Conservation (phyloP, 164 flowering plant genomes). For the Stephania japonica region DNA sequence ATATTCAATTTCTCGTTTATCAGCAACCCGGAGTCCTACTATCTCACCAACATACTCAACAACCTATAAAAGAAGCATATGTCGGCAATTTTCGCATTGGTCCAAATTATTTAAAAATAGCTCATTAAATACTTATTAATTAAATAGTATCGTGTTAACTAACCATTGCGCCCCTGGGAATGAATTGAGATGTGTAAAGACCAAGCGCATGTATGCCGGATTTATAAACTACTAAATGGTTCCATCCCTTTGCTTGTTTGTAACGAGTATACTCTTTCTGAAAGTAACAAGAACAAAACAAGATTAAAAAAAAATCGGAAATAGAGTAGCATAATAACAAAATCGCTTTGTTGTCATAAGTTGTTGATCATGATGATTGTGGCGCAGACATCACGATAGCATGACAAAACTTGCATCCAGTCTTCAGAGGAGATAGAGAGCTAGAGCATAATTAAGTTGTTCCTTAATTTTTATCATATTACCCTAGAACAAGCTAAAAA, state of each 20-base stretch:
- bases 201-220: slow-evolving; percentile 81
- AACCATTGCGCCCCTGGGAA: slow-evolving; percentile 66
- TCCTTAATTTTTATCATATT: too few relatives aligned
- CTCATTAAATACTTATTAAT: too few relatives aligned
- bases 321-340: neutral
- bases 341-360: neutral
- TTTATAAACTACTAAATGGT: slow-evolving; percentile 64
- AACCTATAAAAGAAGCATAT: slow-evolving; percentile 37
- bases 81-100: neutral
- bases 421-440: neutral
- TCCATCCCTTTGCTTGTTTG: slow-evolving; percentile 63
- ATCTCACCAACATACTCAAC: slow-evolving; percentile 81
- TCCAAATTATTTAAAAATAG: neutral
- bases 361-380: neutral
- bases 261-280: slow-evolving; percentile 73
- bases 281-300: slow-evolving; percentile 12
- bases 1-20: slow-evolving; percentile 65
- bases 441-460: too few relatives aligned
- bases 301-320: neutral
- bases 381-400: neutral
- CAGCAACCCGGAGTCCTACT: slow-evolving; percentile 66
- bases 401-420: neutral
- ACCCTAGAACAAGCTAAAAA: too few relatives aligned
- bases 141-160: slow-evolving; percentile 5
- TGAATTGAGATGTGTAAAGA: slow-evolving; percentile 68